These are phyloP conservation scores for Aspergillus wentii DNA, from an alignment of 495 filamentous ascomycete species.

Conservation along the genomic window DNA sequence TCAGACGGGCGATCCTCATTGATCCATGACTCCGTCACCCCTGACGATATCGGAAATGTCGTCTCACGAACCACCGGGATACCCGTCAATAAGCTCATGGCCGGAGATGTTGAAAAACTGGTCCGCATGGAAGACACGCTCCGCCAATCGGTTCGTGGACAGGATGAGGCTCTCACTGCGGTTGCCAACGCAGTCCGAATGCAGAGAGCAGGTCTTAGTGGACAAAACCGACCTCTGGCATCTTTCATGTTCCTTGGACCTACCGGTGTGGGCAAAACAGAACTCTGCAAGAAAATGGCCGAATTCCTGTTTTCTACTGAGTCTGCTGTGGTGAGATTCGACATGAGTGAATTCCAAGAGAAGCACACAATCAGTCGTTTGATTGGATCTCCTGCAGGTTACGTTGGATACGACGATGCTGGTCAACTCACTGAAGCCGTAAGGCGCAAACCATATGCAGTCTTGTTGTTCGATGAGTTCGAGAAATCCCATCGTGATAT, in stretches of 20 bases:
- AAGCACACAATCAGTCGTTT: slow-evolving; percentile 92
- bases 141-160: slow-evolving; percentile 78
- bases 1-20: slow-evolving; percentile 47
- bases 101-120: slow-evolving; percentile 86
- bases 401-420: slow-evolving; percentile 95
- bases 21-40: slow-evolving; percentile 87
- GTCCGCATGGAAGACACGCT: slow-evolving; percentile 93
- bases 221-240: slow-evolving; percentile 85
- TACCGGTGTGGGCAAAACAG: slow-evolving; percentile 95
- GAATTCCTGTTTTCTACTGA: slow-evolving; percentile 90
- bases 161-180: slow-evolving; percentile 87
- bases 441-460: slow-evolving; percentile 89
- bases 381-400: slow-evolving; percentile 89
- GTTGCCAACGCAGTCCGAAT: slow-evolving; percentile 91
- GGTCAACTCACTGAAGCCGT: slow-evolving; percentile 96
- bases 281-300: slow-evolving; percentile 94
- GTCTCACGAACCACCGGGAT: slow-evolving; percentile 91
- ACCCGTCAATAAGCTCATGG: slow-evolving; percentile 83
- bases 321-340: slow-evolving; percentile 83
- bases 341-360: slow-evolving; percentile 98
- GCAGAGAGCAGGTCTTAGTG: slow-evolving; percentile 87
- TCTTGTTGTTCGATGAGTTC: slow-evolving; percentile 94
- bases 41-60: slow-evolving; percentile 89
- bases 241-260: slow-evolving; percentile 98
- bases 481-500: slow-evolving; percentile 97